Conservation (phyloP, 768 basidiomycete species). For the Heimioporus sp. region DNA sequence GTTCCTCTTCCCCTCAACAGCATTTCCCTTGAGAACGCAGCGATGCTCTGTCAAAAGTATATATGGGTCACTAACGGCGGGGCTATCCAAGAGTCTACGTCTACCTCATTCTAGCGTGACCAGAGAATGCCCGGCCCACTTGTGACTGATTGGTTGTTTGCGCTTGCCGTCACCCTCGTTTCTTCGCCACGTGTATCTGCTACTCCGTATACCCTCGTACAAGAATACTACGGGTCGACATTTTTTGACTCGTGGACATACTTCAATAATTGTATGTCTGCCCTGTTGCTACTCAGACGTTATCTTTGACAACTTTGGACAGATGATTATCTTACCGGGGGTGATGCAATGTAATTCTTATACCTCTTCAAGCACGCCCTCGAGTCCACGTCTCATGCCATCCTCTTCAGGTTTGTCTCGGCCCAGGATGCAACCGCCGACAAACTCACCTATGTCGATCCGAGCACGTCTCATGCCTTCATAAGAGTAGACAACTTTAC, state of each 20-base stretch:
- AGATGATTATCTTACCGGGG: constrained; percentile 73
- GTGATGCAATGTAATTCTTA: constrained; percentile 49
- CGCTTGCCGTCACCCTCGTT: constrained; percentile 6
- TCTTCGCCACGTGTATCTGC: constrained; percentile 16
- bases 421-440: constrained; percentile 40
- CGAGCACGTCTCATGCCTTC: constrained; percentile 65
- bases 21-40: constrained; percentile 1
- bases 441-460: constrained; percentile 61
- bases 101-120: neutral
- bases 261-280: constrained; percentile 50
- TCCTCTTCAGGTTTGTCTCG: constrained; percentile 45
- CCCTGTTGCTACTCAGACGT: neutral
- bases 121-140: constrained; percentile 8
- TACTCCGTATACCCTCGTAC: constrained; percentile 49
- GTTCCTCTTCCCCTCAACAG: neutral
- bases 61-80: neutral
- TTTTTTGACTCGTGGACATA: constrained; percentile 72
- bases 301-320: neutral
- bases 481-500: constrained; percentile 75
- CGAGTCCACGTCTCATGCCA: neutral
- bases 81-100: neutral
- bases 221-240: constrained; percentile 54
- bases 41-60: constrained; percentile 1
- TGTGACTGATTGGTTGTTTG: constrained; percentile 1
- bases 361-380: neutral